Evolutionary conservation across 1,139 yeast genomes (phyloP), one percentile per base, ranked within the genome.

Genomic region (Torulaspora pretoriensis): DNA sequence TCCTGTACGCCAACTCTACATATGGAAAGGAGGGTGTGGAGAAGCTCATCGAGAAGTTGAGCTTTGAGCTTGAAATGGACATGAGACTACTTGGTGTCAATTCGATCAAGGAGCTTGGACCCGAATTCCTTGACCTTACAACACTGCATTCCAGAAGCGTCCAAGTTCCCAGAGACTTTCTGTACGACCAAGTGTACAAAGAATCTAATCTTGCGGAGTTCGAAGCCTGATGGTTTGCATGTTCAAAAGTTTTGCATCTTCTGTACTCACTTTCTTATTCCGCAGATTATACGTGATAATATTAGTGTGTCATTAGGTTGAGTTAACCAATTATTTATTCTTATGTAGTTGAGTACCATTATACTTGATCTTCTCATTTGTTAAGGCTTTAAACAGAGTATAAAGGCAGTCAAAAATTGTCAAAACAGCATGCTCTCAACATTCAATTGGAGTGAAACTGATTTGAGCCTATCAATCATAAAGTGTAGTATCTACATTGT

Each of bases 1-100:
- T 82, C 64, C 63, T 82, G 27, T 83, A 82, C 55, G 85, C 89
- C 8, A 78, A 81, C 75, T 74, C 83, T 2, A 72, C 84, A 1
- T 83, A 83, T 53, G 92, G 92, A 3, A 85, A 79, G 47, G 81
- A 74, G 7, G 97, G 97, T 49, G 96, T 89, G 13, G 71, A 72
- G 45, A 78, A 77, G 55, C 92, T 95, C 7, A 81, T 85, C 53
- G 89, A 83, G 57, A 69, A 88, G 39, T 71, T 90, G 55, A 83
- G 81, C 60, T 89, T 83, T 49, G 97, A 90, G 63, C 65, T 90
- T 63, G 80, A 77, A 51, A 85, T 88, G 92, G 80, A 83, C 65
- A 87, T 90, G 97, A 74, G 96, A 53, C 71, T 89, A 40, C 68
- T 90, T 41, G 97, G 97, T 35, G 95, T 78, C 27, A 80, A 78